Percentiles rank a stretch among this genome's conserved stretches.
Conservation (phyloP, 2,329 filamentous ascomycete species). For the Leptodontidium sp. region DNA sequence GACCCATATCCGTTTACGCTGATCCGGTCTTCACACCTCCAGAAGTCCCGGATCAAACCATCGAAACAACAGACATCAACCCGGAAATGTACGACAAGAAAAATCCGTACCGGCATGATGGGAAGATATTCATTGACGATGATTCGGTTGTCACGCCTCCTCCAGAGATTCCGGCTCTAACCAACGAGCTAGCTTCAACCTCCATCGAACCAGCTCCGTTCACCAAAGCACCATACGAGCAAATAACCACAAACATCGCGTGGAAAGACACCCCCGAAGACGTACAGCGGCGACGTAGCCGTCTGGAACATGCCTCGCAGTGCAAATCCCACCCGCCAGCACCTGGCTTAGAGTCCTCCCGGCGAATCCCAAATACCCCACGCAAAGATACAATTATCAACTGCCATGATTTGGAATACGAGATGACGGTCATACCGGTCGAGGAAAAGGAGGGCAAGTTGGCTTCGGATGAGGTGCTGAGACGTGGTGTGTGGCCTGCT, state of each 20-base stretch:
- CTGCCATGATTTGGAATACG: conserved; percentile 3
- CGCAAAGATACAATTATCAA: neutral
- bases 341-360: neutral
- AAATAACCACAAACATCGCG: too few relatives aligned
- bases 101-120: neutral
- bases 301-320: neutral
- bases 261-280: too few relatives aligned
- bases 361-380: neutral
- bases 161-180: too few relatives aligned
- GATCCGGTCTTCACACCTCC: too few relatives aligned
- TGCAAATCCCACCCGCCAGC: neutral
- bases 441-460: neutral
- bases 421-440: neutral
- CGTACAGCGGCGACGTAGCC: too few relatives aligned
- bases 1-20: neutral
- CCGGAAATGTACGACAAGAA: neutral
- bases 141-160: too few relatives aligned
- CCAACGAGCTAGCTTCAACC: too few relatives aligned
- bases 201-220: too few relatives aligned
- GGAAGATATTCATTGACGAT: neutral
- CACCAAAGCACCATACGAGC: too few relatives aligned
- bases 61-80: neutral
- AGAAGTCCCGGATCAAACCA: too few relatives aligned
- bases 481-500: neutral
- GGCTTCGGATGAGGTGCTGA: neutral